A percentile compares a stretch with the other conserved stretches of the same genome.
These are phyloP conservation scores for Jacaranda copaia DNA, from an alignment of 257 asterid species.

Conservation along the genomic window DNA sequence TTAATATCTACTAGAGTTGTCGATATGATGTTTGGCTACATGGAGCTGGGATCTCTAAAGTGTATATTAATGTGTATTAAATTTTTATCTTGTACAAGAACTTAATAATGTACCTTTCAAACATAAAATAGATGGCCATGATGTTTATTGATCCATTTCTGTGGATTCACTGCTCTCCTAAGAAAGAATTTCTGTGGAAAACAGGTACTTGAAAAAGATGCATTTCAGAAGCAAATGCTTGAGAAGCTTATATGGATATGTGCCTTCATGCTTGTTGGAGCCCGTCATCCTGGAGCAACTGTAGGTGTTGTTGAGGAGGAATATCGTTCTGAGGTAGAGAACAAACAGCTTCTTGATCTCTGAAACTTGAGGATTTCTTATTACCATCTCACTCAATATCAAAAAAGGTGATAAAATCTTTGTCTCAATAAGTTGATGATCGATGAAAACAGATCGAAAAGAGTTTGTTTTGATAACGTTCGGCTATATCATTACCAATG, in stretches of 20 bases:
- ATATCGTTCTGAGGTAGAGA: conserved; percentile 79
- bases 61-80: conserved; percentile 15
- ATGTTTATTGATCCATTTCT: not conserved
- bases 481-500: too few relatives aligned
- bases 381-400: not conserved
- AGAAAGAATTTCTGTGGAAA: conserved; percentile 24
- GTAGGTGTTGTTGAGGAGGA: conserved; percentile 93
- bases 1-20: too few relatives aligned
- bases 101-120: conserved; percentile 9
- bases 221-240: conserved; percentile 93
- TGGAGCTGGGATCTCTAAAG: not conserved
- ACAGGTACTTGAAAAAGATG: conserved; percentile 85
- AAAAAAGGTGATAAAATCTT: not conserved
- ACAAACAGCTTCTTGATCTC: not conserved
- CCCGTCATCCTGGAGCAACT: conserved; percentile 95
- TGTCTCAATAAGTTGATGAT: too few relatives aligned
- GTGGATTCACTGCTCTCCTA: not conserved
- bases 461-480: too few relatives aligned
- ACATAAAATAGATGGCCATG: conserved; percentile 1
- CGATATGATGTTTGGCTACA: too few relatives aligned
- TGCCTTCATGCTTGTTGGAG: conserved; percentile 99
- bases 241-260: conserved; percentile 99
- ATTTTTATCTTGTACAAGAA: not conserved
- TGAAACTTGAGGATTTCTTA: not conserved
- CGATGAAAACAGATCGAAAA: too few relatives aligned